A percentile compares a stretch with the other conserved stretches of the same genome.
phyloP scores from a whole-genome alignment of 257 asterid genomes.

The Plantago elongata region DNA sequence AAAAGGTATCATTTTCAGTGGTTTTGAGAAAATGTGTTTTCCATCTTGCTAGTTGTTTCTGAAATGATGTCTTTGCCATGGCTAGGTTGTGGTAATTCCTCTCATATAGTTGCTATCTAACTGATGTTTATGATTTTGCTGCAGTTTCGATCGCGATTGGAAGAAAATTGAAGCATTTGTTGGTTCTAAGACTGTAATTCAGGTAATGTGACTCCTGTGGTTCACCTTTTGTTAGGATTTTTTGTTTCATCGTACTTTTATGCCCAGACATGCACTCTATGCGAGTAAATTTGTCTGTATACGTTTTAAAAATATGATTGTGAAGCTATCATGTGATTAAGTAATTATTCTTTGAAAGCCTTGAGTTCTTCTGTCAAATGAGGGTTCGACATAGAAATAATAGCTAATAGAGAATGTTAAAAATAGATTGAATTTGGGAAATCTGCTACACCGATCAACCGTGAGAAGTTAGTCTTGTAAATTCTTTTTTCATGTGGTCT shows the following conservation, averaged over 20 bases:
- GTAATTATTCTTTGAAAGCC: neutral
- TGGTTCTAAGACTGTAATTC: slow-evolving; percentile 89
- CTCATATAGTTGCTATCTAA: slow-evolving; percentile 7
- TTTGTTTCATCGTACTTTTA: slow-evolving; percentile 2
- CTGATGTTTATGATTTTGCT: slow-evolving; percentile 2
- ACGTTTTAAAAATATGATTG: neutral
- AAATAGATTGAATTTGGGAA: neutral
- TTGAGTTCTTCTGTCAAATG: neutral
- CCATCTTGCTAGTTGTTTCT: neutral
- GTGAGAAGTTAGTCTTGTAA: neutral
- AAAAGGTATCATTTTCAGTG: neutral
- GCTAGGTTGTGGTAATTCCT: neutral
- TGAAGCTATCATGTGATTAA: slow-evolving; percentile 5
- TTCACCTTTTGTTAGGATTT: neutral
- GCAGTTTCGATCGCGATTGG: slow-evolving; percentile 95
- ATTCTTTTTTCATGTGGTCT: too few relatives aligned
- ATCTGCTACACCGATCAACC: neutral
- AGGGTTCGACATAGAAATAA: neutral
- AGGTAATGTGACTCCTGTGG: slow-evolving; percentile 37
- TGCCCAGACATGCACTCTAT: neutral
- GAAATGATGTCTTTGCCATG: neutral
- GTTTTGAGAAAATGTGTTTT: neutral
- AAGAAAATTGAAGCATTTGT: slow-evolving; percentile 93
- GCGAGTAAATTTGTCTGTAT: neutral
- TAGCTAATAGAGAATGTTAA: neutral